A percentile compares a stretch with the other conserved stretches of the same genome.
Conservation (phyloP, 345 rosid genomes). For the Carallia pectinifolia region DNA sequence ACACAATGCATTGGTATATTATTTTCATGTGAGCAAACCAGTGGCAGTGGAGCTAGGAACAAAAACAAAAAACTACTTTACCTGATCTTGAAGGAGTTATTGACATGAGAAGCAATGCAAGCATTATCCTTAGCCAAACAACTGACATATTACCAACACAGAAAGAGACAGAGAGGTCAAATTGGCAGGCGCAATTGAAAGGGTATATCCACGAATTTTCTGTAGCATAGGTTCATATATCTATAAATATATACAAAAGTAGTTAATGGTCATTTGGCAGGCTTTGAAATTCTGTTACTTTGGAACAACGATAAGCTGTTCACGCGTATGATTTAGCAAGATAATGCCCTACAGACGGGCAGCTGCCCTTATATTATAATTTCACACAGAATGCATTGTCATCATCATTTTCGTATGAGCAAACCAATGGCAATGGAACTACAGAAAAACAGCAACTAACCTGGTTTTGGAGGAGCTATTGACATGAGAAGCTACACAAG, state of each 20-base stretch:
- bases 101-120: slow-evolving; percentile 38
- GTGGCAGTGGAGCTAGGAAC: slow-evolving; percentile 5
- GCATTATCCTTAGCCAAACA: slow-evolving; percentile 39
- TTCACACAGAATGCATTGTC: neutral
- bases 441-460: slow-evolving; percentile 20
- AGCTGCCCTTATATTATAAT: slow-evolving; percentile 39
- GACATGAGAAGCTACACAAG: slow-evolving; percentile 40
- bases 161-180: neutral
- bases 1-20: neutral
- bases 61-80: slow-evolving; percentile 6
- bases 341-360: slow-evolving; percentile 11
- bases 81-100: slow-evolving; percentile 40
- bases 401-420: neutral
- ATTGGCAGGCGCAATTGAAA: neutral
- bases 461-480: slow-evolving; percentile 35
- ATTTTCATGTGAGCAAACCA: neutral
- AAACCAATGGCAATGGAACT: neutral
- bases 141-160: slow-evolving; percentile 37
- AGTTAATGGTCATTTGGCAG: neutral
- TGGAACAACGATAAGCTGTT: no score
- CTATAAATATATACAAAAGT: no score
- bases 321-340: neutral
- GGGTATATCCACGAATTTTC: neutral
- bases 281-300: neutral
- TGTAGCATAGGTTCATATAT: neutral